phyloP scores from a whole-genome alignment of 2,329 filamentous ascomycete genomes.

The Macrophomina phaseolina region DNA sequence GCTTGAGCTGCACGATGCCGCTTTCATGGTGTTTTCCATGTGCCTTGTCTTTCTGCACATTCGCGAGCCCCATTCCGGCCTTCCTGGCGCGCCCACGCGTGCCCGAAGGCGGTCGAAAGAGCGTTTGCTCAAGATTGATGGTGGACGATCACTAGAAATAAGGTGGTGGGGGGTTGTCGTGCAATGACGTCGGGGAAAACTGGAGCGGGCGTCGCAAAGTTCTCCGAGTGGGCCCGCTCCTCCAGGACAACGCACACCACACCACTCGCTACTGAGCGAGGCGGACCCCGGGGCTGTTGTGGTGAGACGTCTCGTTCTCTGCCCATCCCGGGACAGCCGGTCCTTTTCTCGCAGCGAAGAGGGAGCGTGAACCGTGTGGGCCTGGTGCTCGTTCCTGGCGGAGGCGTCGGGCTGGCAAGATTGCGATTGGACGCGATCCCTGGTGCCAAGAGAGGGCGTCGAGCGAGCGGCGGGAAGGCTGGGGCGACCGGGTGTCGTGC shows the following conservation, averaged over 20 bases:
- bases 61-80: too few species aligned
- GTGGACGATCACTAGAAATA: conserved; percentile 14
- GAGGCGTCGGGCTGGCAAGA: neutral
- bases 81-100: too few species aligned
- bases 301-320: too few species aligned
- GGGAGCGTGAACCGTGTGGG: neutral
- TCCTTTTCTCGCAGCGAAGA: too few species aligned
- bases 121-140: neutral
- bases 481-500: neutral
- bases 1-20: neutral
- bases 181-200: conserved; percentile 19
- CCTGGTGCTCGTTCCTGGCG: too few species aligned
- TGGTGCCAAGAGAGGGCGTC: neutral
- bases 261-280: neutral
- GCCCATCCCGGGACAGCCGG: too few species aligned
- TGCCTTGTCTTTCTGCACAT: neutral
- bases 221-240: neutral
- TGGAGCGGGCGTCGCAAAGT: conserved; percentile 15
- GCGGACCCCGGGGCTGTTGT: neutral
- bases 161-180: conserved; percentile 2
- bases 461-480: neutral
- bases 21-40: neutral
- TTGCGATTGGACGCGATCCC: conserved; percentile 12
- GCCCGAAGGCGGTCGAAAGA: neutral
- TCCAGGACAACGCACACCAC: neutral